Evolutionary conservation across 331 rosid species (phyloP), one percentile per base, ranked within the genome.

Genomic region (Quercus lobata): DNA sequence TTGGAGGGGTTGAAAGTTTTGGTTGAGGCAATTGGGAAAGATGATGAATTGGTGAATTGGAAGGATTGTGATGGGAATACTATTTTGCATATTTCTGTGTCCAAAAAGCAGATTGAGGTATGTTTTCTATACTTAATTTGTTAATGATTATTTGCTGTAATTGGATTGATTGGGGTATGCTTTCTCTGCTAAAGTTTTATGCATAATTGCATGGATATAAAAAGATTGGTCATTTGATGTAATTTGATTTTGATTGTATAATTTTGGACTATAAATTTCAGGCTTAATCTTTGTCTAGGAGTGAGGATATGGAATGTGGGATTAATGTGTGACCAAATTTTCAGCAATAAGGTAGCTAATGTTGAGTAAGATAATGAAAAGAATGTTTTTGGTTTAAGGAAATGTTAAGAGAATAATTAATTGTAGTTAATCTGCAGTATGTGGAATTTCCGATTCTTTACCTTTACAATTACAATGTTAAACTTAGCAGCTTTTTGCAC

Each of bases 81-180:
- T 41, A 65, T 55, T 55, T 62, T 83, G 44, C 87, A 83, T 44
- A 66, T 79, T 27, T 79, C 83, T 18, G 87, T 76, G 74, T 72
- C 80, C 80, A 79, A 71, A 65, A 83, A 71, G 21, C 81, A 71
- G 30, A 9, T 79, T 14, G 81, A 79, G 87, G 81, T 83, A 79
- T 19, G 9, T 9, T 63, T 66, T 66, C 44, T 34, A 34, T 66
- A 2, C 68, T 25, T 6, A 24, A 24, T 60, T 24, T 21, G 29
- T 24, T 11, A 24, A 29, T 63, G 41, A 22, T 58, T 4, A 58
- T 21, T 58, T 58, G 27, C 0, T 10, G 32, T 8, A 11, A 49
- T 49, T 49, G 54, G 54, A 49, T 49, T 46, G 54, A 46, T 46
- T 49, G 54, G 54, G 54, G 17, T 49, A 49, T 49, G 5, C 54